phyloP scores from a whole-genome alignment of 1,284 basidiomycete species.

The Earliella scabrosa region DNA sequence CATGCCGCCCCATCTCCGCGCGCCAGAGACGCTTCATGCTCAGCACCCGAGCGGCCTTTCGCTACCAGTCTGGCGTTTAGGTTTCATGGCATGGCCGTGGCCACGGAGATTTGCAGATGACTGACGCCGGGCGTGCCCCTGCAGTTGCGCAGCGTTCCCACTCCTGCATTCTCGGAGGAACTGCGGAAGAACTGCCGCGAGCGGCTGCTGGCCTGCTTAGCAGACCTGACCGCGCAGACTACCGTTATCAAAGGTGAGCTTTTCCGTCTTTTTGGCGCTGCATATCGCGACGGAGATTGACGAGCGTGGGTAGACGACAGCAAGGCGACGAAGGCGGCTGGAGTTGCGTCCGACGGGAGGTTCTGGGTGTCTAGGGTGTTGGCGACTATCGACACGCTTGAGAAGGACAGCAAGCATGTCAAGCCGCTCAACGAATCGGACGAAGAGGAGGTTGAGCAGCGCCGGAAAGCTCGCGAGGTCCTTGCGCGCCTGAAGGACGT shows the following conservation, averaged over 20 bases:
- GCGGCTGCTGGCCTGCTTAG: constrained; percentile 76
- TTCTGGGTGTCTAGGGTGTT: constrained; percentile 83
- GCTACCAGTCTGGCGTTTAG: not conserved
- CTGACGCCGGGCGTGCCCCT: constrained; percentile 12
- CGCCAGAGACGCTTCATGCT: not conserved
- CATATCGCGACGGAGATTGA: constrained; percentile 2
- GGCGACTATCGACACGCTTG: constrained; percentile 60
- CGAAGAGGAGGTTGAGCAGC: constrained; percentile 56
- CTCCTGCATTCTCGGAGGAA: constrained; percentile 75
- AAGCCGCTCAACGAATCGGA: constrained; percentile 58
- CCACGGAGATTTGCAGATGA: constrained; percentile 11
- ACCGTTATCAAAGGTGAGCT: constrained; percentile 46
- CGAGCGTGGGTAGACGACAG: constrained; percentile 40
- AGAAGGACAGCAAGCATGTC: constrained; percentile 76
- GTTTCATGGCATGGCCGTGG: not conserved
- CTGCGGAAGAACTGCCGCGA: constrained; percentile 69
- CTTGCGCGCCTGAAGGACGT: constrained; percentile 56
- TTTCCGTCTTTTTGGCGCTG: not conserved
- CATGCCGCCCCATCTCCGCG: not conserved
- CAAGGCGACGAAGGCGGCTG: constrained; percentile 58
- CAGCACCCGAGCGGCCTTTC: not conserved
- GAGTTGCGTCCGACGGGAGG: constrained; percentile 71
- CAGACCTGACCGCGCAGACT: constrained; percentile 71
- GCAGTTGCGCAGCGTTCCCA: constrained; percentile 67
- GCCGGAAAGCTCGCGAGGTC: constrained; percentile 51